Percentiles rank a stretch among this genome's conserved stretches.
Conservation (phyloP, 148 eudicot species). For the Oxyria digyna region DNA sequence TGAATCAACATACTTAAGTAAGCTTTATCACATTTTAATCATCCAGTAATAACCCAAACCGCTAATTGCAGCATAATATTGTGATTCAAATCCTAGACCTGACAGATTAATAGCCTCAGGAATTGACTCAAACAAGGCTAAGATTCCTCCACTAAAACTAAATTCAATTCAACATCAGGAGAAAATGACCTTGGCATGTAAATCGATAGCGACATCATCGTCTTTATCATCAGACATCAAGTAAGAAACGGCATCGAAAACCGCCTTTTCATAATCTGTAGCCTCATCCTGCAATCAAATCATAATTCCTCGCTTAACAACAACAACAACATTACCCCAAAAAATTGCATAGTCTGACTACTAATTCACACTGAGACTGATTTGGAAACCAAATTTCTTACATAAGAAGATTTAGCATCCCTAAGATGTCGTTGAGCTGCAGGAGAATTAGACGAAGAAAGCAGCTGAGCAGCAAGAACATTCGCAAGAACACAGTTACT, state of each 20-base stretch:
- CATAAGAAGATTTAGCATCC: slow-evolving; percentile 53
- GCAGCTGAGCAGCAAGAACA: slow-evolving; percentile 55
- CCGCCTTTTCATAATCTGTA: slow-evolving; percentile 68
- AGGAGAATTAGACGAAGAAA: slow-evolving; percentile 22
- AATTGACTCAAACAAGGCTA: neutral
- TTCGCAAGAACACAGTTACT: slow-evolving; percentile 62
- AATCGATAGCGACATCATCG: slow-evolving; percentile 56
- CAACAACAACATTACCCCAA: too few relatives aligned
- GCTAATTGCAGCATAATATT: neutral
- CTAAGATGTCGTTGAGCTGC: slow-evolving; percentile 31
- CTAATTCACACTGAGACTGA: neutral
- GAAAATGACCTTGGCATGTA: slow-evolving; percentile 50
- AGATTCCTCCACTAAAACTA: neutral
- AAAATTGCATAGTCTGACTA: too few relatives aligned
- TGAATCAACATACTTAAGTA: neutral
- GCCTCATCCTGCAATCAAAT: slow-evolving; percentile 39
- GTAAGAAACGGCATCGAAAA: slow-evolving; percentile 48
- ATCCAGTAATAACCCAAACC: neutral
- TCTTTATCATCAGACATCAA: slow-evolving; percentile 58
- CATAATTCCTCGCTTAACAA: neutral
- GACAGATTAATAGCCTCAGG: neutral
- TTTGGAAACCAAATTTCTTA: slow-evolving; percentile 10
- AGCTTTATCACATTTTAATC: neutral
- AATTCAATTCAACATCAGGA: too few relatives aligned
- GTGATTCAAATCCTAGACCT: neutral